Base-by-base conservation (phyloP, 257 asterid genomes). In the Solanum pimpinellifolium region DNA sequence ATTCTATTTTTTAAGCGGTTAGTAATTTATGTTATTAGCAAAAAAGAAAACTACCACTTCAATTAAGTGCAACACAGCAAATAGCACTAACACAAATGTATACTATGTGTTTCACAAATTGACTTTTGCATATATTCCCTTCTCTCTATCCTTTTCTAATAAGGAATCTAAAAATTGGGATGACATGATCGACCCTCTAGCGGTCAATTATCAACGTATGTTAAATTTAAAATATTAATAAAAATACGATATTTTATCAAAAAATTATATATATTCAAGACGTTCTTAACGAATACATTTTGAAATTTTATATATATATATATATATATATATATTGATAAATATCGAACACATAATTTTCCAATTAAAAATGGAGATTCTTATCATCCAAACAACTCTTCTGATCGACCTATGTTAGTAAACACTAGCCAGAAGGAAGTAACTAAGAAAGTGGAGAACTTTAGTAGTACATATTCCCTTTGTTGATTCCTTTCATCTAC, bases 361-460 rank as follows among this genome's bases (percentile, higher is more conserved):
- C 2, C 1, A 1, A 20, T 2, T 7, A 0, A 0, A 20, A 2
- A 0, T 0, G 3, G 0, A 59, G 12, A 0, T 0, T 21, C 2
- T 59, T 59, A 2, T 21, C 27, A 59, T 59, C 6, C 0, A 5
- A 21, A 13, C 13, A 21, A 59, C 2, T 6, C 25, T 1, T 8
- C 6, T 20, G 10, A 2, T 21, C 20, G 7, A 47, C 56, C 16
- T 13, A 47, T 35, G 83, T 44, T 77, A 13, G 2, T 77, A n/a
- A 29, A 49, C 11, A 0, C n/a, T 42, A 6, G 56, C 35, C 33
- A 76, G 10, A 21, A 75, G 5, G 56, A 75, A 41, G 60, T 23
- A 4, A 76, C 35, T 1, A 41, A 76, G 83, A 42, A 42, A 77
- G 84, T 77, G 65, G 65, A 77, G 3, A 44, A 44, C 41, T 4